phyloP scores from a whole-genome alignment of 1,284 basidiomycete species.

The Phellinidium pouzarii region DNA sequence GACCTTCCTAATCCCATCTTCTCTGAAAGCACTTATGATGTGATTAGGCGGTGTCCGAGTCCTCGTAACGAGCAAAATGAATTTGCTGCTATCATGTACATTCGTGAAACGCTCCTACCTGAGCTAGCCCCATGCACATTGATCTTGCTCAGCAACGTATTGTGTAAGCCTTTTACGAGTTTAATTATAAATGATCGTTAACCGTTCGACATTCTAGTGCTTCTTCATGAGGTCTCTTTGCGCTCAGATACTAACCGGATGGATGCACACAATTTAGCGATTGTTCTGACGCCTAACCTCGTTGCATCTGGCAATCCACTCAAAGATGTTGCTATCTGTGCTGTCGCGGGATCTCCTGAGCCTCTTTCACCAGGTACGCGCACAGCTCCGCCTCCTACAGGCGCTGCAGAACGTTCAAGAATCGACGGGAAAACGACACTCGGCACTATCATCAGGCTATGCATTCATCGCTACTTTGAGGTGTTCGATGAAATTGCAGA shows the following conservation, averaged over 20 bases:
- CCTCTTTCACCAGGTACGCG: slow-evolving; percentile 19
- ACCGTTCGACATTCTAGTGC: slow-evolving; percentile 42
- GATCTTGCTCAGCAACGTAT: slow-evolving; percentile 62
- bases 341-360: slow-evolving; percentile 42
- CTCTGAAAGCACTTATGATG: slow-evolving; percentile 56
- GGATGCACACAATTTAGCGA: slow-evolving; percentile 76
- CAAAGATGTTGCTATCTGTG: slow-evolving; percentile 67
- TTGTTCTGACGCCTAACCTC: slow-evolving; percentile 76
- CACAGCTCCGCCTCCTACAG: slow-evolving; percentile 22
- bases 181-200: slow-evolving; percentile 3
- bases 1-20: slow-evolving; percentile 75
- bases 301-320: slow-evolving; percentile 60
- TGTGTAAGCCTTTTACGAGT: slow-evolving; percentile 48
- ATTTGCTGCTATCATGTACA: slow-evolving; percentile 51
- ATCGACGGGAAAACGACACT: slow-evolving; percentile 53
- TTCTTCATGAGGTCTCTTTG: slow-evolving; percentile 71
- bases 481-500: slow-evolving; percentile 74
- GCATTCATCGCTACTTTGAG: slow-evolving; percentile 79
- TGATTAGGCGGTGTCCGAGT: slow-evolving; percentile 61
- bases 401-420: slow-evolving; percentile 23
- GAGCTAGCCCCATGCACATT: slow-evolving; percentile 64
- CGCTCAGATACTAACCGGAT: slow-evolving; percentile 63
- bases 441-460: slow-evolving; percentile 65
- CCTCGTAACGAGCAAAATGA: slow-evolving; percentile 49
- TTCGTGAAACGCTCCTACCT: slow-evolving; percentile 60